Evolutionary conservation across 1,284 basidiomycete species (phyloP), one percentile per base, ranked within the genome.

Genomic region (Schizophyllum amplum): DNA sequence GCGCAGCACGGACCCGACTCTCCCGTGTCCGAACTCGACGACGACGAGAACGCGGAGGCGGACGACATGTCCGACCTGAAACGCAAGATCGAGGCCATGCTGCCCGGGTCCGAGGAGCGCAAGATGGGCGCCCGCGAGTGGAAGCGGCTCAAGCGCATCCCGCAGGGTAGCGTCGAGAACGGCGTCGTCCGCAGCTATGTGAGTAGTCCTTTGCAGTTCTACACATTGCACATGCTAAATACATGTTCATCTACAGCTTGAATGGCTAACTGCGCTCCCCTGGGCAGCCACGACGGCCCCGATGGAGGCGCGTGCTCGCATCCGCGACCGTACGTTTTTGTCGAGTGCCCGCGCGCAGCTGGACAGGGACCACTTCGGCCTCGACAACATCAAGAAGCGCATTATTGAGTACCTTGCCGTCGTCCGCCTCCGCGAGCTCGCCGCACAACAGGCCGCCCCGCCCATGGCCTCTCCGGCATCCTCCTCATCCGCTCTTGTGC

Each of bases 361-460:
- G 5, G 92, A 95, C 63, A 78, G 84, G 47, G 93, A 95, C 61
- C 92, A 95, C 69, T 95, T 86, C 63, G 93, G 93, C 1, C 76
- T 95, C 9, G 90, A 92, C 63, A 92, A 92, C 69, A 85, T 95
- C 69, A 95, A 96, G 78, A 89, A 91, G 61, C 81, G 93, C 7
- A 76, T 96, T 11, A 87, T 94, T 56, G 93, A 96, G 67, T 95
- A 93, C 67, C 79, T 96, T 22, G 93, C 92, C 0, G 87, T 96
- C 24, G 87, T 94, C 51, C 80, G 92, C 62, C 75, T 96, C 51
- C 84, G 83, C 61, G 84, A 90, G 61, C 75, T 87, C 52, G 77
- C 78, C 46, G 75, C 71, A 17, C 33, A 42, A 17, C n/a, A n/a
- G n/a, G n/a, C n/a, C n/a, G 7, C 17, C 33, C 33, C 33, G 33